These are phyloP conservation scores for Salinomyces thailandicus DNA, from an alignment of 2,329 filamentous ascomycete species.

Conservation along the genomic window DNA sequence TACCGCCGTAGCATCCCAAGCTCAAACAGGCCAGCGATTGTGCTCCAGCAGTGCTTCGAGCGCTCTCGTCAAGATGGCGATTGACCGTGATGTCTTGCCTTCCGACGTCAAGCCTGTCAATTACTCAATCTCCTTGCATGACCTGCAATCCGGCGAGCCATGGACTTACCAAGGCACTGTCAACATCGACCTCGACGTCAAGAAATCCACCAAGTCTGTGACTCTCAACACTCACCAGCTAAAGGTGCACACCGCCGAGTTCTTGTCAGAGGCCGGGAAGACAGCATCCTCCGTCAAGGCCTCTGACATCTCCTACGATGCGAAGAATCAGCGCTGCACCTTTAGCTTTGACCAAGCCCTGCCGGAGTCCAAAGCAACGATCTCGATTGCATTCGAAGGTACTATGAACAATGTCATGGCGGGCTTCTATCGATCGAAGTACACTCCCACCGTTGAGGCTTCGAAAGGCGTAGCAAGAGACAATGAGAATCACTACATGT, in stretches of 20 bases:
- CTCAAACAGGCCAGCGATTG: too few relatives aligned
- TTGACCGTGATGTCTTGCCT: constrained; percentile 37
- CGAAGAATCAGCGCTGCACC: constrained; percentile 70
- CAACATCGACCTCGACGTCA: constrained; percentile 65
- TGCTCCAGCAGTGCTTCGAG: constrained; percentile 25
- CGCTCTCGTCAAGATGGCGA: constrained; percentile 31
- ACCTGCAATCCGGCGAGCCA: constrained; percentile 58
- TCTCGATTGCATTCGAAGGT: constrained; percentile 67
- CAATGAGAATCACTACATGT: constrained; percentile 50
- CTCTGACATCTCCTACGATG: constrained; percentile 66
- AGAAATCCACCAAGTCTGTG: constrained; percentile 62
- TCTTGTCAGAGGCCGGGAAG: constrained; percentile 50
- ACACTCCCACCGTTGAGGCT: constrained; percentile 66
- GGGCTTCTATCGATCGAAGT: constrained; percentile 88
- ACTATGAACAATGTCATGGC: constrained; percentile 89
- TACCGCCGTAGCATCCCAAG: too few relatives aligned
- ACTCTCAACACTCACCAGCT: constrained; percentile 79
- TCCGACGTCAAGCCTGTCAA: constrained; percentile 64
- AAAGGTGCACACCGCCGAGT: constrained; percentile 57
- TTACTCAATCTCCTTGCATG: constrained; percentile 72
- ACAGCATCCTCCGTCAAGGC: constrained; percentile 49
- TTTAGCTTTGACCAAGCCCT: constrained; percentile 66
- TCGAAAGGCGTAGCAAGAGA: constrained; percentile 68
- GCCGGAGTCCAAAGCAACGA: constrained; percentile 52
- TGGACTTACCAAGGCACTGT: constrained; percentile 84